phyloP scores from a whole-genome alignment of 495 filamentous ascomycete genomes.

The Aspergillus carlsbadensis region DNA sequence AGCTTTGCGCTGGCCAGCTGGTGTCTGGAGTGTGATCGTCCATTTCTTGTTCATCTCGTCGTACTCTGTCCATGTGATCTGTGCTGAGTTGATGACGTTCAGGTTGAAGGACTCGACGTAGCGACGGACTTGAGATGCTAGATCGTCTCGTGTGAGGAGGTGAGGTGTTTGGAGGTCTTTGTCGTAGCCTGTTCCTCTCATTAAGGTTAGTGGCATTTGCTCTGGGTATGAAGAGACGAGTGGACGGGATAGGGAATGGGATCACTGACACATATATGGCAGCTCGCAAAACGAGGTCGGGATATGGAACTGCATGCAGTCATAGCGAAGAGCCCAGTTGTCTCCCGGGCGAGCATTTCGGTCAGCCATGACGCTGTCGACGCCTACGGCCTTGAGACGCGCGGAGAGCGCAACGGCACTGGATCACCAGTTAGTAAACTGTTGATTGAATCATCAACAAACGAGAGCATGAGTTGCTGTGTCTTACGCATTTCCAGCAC shows the following conservation, averaged over 20 bases:
- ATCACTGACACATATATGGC: slow-evolving; percentile 20
- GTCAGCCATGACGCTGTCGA: slow-evolving; percentile 33
- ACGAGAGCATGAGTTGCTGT: background rate
- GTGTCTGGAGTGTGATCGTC: slow-evolving; percentile 25
- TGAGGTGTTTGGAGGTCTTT: slow-evolving; percentile 25
- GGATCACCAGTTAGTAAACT: too few relatives aligned
- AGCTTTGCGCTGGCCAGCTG: slow-evolving; percentile 12
- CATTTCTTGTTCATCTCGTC: slow-evolving; percentile 25
- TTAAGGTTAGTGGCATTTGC: too few relatives aligned
- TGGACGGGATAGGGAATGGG: background rate
- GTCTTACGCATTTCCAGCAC: slow-evolving; percentile 28
- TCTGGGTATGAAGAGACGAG: background rate
- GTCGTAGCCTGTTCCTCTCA: slow-evolving; percentile 17
- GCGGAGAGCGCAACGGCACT: slow-evolving; percentile 32
- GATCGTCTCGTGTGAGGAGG: slow-evolving; percentile 34
- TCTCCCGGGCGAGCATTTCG: slow-evolving; percentile 30
- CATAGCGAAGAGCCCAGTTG: slow-evolving; percentile 38
- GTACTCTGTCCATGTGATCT: slow-evolving; percentile 29
- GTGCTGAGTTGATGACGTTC: slow-evolving; percentile 26
- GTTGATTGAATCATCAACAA: too few relatives aligned
- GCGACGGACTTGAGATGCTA: slow-evolving; percentile 32
- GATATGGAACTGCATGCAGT: slow-evolving; percentile 36
- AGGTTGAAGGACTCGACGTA: slow-evolving; percentile 38
- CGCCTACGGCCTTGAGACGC: slow-evolving; percentile 32
- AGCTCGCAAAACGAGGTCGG: slow-evolving; percentile 22